These are phyloP conservation scores for Aegilops bicornis DNA, from an alignment of 176 grass and related monocot species.

Conservation along the genomic window DNA sequence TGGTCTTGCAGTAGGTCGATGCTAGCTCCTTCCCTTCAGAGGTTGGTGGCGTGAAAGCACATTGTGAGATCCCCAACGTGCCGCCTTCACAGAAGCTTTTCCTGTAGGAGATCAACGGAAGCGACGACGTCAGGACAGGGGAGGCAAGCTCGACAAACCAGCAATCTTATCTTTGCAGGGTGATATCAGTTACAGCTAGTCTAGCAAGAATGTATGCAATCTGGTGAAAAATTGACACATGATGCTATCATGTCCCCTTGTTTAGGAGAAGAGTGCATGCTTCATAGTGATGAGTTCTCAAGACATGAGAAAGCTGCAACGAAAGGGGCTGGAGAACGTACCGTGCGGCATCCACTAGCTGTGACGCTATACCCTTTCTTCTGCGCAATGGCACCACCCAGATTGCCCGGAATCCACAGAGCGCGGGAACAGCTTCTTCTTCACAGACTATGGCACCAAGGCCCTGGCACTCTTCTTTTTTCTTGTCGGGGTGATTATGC, in stretches of 20 bases:
- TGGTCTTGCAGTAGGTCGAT: slow-evolving; percentile 57
- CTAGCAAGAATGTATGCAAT: neutral
- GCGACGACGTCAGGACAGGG: neutral
- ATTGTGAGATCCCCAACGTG: slow-evolving; percentile 46
- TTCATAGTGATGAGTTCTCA: neutral
- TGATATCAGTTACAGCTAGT: neutral
- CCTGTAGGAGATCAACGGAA: slow-evolving; percentile 32
- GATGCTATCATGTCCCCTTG: neutral
- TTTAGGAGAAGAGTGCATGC: neutral
- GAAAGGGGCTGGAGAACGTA: slow-evolving; percentile 9
- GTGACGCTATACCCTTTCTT: slow-evolving; percentile 61
- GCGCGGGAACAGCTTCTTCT: slow-evolving; percentile 55
- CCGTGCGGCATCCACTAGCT: slow-evolving; percentile 76
- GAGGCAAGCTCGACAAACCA: neutral
- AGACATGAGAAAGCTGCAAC: neutral
- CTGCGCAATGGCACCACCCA: slow-evolving; percentile 79
- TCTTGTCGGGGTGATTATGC: slow-evolving; percentile 27
- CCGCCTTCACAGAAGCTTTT: slow-evolving; percentile 45
- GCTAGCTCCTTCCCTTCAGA: slow-evolving; percentile 63
- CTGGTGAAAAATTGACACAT: neutral
- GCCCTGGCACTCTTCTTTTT: slow-evolving; percentile 34
- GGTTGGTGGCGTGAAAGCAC: slow-evolving; percentile 80
- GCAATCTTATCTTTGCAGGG: neutral
- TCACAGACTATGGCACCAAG: slow-evolving; percentile 70
- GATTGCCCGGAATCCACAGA: slow-evolving; percentile 83